phyloP scores from a whole-genome alignment of 768 basidiomycete genomes.

The Leccinum pellstonianum region DNA sequence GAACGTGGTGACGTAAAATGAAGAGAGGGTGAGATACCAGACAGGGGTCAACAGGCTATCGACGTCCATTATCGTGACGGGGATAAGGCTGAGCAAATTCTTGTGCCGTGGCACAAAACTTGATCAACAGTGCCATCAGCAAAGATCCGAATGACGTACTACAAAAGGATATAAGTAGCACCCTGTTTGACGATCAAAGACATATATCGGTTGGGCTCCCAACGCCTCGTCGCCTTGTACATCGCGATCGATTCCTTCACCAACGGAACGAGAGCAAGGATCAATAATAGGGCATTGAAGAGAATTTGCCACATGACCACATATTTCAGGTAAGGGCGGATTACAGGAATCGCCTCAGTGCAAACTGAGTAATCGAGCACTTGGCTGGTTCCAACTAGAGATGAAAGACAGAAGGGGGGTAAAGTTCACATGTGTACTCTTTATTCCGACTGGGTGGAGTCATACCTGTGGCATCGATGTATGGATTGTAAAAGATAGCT shows the following conservation, averaged over 20 bases:
- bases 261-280: neutral
- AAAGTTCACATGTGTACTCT: no score
- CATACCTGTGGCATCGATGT: no score
- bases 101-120: neutral
- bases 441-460: no score
- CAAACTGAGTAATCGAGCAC: neutral
- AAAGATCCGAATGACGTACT: neutral
- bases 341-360: neutral
- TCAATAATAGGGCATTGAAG: neutral
- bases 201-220: neutral
- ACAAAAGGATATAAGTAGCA: neutral
- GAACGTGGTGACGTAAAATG: no score
- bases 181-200: neutral
- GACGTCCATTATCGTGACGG: accelerated
- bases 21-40: no score
- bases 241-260: neutral
- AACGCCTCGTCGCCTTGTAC: neutral
- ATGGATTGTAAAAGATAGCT: no score
- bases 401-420: no score
- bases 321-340: neutral
- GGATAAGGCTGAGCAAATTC: neutral
- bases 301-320: accelerated
- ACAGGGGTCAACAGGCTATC: no score
- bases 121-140: neutral
- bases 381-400: neutral